A percentile compares a stretch with the other conserved stretches of the same genome.
Conservation (phyloP, 2,329 filamentous ascomycete genomes). For the Trichoderma sp. region DNA sequence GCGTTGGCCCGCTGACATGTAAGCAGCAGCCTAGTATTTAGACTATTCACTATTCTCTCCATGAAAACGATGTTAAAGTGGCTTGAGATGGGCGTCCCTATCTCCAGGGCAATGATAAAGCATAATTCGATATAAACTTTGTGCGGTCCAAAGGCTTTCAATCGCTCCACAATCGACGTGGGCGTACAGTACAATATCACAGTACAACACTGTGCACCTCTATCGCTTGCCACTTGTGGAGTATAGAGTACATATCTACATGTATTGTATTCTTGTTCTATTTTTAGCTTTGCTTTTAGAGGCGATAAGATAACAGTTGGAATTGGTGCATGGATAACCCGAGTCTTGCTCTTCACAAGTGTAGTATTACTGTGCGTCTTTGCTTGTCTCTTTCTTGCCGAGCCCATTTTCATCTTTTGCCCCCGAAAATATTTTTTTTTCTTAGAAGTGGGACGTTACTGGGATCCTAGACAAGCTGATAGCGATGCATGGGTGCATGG, state of each 20-base stretch:
- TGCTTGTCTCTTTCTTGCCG: background rate
- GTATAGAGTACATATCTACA: background rate
- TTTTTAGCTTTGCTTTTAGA: background rate
- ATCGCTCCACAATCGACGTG: background rate
- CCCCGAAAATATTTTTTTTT: constrained; percentile 5
- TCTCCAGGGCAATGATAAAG: background rate
- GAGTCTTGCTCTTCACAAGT: too few relatives aligned
- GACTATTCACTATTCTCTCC: too few relatives aligned
- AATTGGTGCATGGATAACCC: background rate
- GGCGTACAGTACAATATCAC: background rate
- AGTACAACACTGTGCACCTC: background rate
- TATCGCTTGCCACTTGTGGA: background rate
- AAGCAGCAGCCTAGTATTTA: too few relatives aligned
- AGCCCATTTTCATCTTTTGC: background rate
- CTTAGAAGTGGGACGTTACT: constrained; percentile 16
- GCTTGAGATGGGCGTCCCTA: background rate
- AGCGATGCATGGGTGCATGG: background rate
- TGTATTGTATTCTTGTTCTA: background rate
- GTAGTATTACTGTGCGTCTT: background rate
- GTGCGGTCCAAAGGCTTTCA: background rate
- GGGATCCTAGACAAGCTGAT: constrained; percentile 11
- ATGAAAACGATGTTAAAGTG: too few relatives aligned
- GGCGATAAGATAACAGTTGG: background rate
- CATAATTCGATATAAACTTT: background rate
- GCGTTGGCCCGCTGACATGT: too few relatives aligned